phyloP scores from a whole-genome alignment of 73 alveolate species.

The Blepharisma japonicum region DNA sequence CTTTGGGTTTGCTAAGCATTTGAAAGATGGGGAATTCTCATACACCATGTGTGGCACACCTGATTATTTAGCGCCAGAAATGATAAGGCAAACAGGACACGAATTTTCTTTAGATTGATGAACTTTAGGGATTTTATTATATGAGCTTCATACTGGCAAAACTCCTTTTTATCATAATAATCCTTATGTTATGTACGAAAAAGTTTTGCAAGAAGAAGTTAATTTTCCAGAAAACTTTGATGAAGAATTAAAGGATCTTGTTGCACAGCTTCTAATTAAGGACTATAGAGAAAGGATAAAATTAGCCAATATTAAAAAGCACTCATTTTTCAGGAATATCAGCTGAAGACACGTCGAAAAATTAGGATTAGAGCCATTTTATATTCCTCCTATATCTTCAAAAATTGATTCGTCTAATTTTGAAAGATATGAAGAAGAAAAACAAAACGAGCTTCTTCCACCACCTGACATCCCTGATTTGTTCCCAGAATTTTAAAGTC shows the following conservation, averaged over 20 bases:
- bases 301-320: too few species aligned
- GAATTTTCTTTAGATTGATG: constrained; percentile 56
- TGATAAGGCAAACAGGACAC: constrained; percentile 45
- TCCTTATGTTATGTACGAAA: neutral
- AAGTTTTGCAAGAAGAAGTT: neutral
- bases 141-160: constrained; percentile 56
- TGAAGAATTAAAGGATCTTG: neutral
- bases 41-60: constrained; percentile 63
- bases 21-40: too few species aligned
- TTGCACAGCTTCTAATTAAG: neutral
- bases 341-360: too few species aligned
- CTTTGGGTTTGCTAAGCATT: constrained; percentile 66
- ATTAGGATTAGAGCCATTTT: too few species aligned
- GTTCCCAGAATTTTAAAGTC: too few species aligned
- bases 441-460: too few species aligned
- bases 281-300: too few species aligned
- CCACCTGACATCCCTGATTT: too few species aligned
- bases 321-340: too few species aligned
- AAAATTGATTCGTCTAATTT: too few species aligned
- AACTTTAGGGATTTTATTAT: constrained; percentile 62
- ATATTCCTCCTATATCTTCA: too few species aligned
- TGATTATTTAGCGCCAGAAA: constrained; percentile 72
- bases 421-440: too few species aligned
- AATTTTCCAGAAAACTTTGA: neutral
- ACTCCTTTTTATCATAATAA: constrained; percentile 48